Conservation (phyloP, 1,284 basidiomycete genomes). For the Ganoderma resinaceum region DNA sequence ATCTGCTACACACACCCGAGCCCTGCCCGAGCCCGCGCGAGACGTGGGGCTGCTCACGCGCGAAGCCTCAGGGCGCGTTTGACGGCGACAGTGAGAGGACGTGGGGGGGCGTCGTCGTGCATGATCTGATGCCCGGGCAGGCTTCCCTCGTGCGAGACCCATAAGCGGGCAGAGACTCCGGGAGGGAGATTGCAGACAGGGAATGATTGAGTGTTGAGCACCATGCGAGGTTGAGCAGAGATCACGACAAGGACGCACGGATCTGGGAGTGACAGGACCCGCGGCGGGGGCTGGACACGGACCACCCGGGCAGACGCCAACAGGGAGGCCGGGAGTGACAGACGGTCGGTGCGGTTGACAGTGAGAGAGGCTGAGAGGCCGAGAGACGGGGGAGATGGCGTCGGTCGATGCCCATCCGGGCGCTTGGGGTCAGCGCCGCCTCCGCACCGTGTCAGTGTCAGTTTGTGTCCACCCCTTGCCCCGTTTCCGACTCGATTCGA, state of each 20-base stretch:
- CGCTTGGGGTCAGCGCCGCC: constrained; percentile 4
- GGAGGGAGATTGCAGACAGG: not conserved
- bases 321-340: not conserved
- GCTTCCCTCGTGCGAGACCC: constrained; percentile 2
- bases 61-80: constrained; percentile 14
- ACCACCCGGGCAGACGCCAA: constrained; percentile 12
- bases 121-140: constrained; percentile 24
- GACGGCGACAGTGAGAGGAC: constrained; percentile 15
- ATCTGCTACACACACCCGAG: constrained; percentile 9
- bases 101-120: constrained; percentile 16
- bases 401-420: constrained; percentile 9
- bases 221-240: not conserved
- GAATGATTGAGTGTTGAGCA: constrained; percentile 7
- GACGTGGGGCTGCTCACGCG: not conserved
- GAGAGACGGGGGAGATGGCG: not conserved
- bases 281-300: not conserved
- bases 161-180: constrained; percentile 18
- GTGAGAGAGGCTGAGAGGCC: not conserved
- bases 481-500: constrained; percentile 4
- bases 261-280: constrained; percentile 13
- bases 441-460: constrained; percentile 21
- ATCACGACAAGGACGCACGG: constrained; percentile 27
- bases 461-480: constrained; percentile 17
- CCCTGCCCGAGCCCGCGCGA: not conserved
- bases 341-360: not conserved